Evolutionary conservation across 306 rosid species (phyloP), one percentile per base, ranked within the genome.

Genomic region (Trifolium pratense): DNA sequence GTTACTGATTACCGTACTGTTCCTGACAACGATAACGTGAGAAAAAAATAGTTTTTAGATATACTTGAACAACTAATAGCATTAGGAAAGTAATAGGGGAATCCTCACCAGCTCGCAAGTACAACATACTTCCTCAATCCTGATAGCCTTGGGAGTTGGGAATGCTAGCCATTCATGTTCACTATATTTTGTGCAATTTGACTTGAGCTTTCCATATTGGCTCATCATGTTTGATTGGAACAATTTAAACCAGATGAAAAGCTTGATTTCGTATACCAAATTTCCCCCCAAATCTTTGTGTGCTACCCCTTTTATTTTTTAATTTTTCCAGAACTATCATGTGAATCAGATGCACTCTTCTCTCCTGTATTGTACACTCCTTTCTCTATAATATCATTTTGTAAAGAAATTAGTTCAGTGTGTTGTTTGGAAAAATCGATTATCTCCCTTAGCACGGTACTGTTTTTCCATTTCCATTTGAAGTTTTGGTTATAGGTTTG

Each of bases 191-290:
- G 32, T 63, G 51, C 42, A 18, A 34, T 72, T 66, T 49, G 23
- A 51, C 46, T 18, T 66, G 0, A 25, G 68, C 32, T 43, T 77
- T 42, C 67, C 72, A 72, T 71, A 26, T 71, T 57, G 75, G 59
- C 71, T 75, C 21, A 48, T 76, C 68, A 25, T 75, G 56, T 64
- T 53, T 75, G 63, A 53, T 65, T 75, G 62, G 37, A 31, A 32
- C 57, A 17, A 40, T 75, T 63, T 43, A 32, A 63, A 53, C 74
- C 60, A 46, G 68, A 36, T 65, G 75, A 40, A 53, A 71, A 56
- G n/a, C 68, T 75, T 18, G 31, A 42, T 61, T 78, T 68, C 26
- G 15, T 4, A 20, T 29, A 39, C 51, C 23, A 18, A 65, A 14
- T 32, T 32, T 29, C 20, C 5, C 16, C 16, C 49, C 12, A 39